Base-by-base conservation (phyloP, 2,329 filamentous ascomycete genomes). In the Drechslerella stenobrocha region DNA sequence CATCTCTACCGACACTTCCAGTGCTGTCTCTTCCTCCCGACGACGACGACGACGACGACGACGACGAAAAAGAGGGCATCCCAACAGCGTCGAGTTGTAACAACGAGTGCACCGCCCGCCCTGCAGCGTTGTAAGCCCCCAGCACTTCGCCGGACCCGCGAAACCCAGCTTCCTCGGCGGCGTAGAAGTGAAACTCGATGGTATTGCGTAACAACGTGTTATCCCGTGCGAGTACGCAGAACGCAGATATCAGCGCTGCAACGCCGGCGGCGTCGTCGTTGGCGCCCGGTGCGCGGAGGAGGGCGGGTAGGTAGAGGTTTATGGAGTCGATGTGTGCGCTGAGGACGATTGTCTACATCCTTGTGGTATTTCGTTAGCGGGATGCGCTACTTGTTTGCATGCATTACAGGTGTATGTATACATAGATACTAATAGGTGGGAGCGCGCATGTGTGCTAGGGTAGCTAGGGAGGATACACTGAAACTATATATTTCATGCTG, bases 121-220 rank as follows among this genome's bases (percentile, higher is more conserved):
- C 73, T 2, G 72, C 69, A 0, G 72, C 71, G 42, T 74, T 70
- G 64, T 80, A 80, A 40, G 74, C 70, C 22, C 76, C 72, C 70
- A 79, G 79, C 53, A 80, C 40, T 1, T 45, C 64, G 1, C 45
- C 9, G 2, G 64, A 69, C 61, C 90, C 90, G 2, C 95, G 82
- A 40, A 96, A 80, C 23, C 90, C 90, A 46, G 87, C 89, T 77
- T 95, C 90, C 76, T 95, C 90, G 8, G 89, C 90, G 34, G 86
- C 88, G 79, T 95, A 95, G 89, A 90, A 95, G 78, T 96, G 91
- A 77, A 96, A 96, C 79, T 97, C 92, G 71, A 97, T 80, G 0
- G 90, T 96, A 78, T 96, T 96, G 74, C 96, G 82, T 2, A 90
- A 88, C 77, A 96, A 91, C 22, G 22, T 22, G 34, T 15, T 7